These are phyloP conservation scores for Grifola frondosa DNA, from an alignment of 1,284 basidiomycete species.

Conservation along the genomic window DNA sequence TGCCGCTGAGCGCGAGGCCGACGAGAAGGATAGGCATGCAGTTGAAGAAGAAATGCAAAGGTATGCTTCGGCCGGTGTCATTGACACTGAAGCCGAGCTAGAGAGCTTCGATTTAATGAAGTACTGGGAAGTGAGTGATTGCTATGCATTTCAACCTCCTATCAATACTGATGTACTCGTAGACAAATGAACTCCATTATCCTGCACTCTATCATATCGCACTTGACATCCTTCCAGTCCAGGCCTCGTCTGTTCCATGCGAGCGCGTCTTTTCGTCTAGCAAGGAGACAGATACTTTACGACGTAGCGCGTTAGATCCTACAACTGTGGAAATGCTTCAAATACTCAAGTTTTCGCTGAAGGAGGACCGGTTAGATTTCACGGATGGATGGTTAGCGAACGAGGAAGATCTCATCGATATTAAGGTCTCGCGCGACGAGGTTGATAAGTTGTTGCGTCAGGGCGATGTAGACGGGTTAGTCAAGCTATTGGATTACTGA, in stretches of 20 bases:
- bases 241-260: conserved; percentile 29
- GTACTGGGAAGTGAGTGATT: not conserved
- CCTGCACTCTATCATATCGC: conserved; percentile 20
- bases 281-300: conserved; percentile 22
- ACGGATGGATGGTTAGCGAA: not conserved
- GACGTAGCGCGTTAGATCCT: conserved; percentile 10
- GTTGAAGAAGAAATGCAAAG: not conserved
- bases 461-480: not conserved
- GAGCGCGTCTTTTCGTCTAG: conserved; percentile 29
- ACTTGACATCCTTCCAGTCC: conserved; percentile 26
- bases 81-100: not conserved
- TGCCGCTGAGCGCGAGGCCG: not conserved
- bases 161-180: not conserved
- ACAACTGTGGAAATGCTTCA: conserved; percentile 27
- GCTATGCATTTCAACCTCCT: not conserved
- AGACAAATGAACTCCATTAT: conserved; percentile 4
- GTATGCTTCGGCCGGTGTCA: not conserved
- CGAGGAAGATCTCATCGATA: not conserved
- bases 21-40: not conserved
- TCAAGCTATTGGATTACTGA: too few relatives aligned
- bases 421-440: conserved; percentile 1
- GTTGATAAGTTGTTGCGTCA: not conserved
- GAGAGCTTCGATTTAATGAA: not conserved
- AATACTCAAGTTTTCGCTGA: conserved; percentile 21
- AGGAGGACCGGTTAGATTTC: not conserved